Evolutionary conservation across 176 grass and related monocot species (phyloP), one percentile per base, ranked within the genome.

Genomic region (Saccharum officinarum): DNA sequence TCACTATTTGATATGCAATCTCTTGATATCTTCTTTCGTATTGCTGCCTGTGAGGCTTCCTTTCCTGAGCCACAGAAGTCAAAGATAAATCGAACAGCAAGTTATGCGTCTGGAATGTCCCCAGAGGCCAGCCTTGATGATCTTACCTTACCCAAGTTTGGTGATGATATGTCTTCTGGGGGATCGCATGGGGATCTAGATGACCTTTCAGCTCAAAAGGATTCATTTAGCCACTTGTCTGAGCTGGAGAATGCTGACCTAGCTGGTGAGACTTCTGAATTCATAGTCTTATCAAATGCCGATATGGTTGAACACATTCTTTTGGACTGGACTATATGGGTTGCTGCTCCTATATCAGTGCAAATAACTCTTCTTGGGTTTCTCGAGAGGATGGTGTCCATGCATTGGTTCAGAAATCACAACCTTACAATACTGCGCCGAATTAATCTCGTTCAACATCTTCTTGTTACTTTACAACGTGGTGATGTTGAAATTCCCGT

Each of bases 291-390:
- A 67, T 96, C 97, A 84, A 99, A 99, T 90, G 90, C 97, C 54
- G 94, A 99, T 88, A 99, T 99, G 97, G 97, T 99, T 37, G 97
- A 99, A 82, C 97, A 99, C 77, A 94, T 97, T 73, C 91, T 99
- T 65, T 89, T 99, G 64, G 97, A 99, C 86, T 99, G 97, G 97
- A 99, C 94, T 84, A 86, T 99, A 72, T 99, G 97, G 97, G 97
- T 99, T 80, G 84, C 84, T 72, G 92, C 97, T 41, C 90, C 97
- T 69, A 90, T 99, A 87, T 92, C 94, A 61, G 88, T 99, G 74
- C 97, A 99, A 87, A 99, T 99, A 82, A 92, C 97, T 68, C 90
- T 99, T 79, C 93, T 99, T 66, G 90, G 86, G 67, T 99, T 99
- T 92, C 92, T 99, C 6, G 97, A 99, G 85, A 95, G 94, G 80